phyloP scores from a whole-genome alignment of 2,329 filamentous ascomycete species.

The Fusarium mangiferae region DNA sequence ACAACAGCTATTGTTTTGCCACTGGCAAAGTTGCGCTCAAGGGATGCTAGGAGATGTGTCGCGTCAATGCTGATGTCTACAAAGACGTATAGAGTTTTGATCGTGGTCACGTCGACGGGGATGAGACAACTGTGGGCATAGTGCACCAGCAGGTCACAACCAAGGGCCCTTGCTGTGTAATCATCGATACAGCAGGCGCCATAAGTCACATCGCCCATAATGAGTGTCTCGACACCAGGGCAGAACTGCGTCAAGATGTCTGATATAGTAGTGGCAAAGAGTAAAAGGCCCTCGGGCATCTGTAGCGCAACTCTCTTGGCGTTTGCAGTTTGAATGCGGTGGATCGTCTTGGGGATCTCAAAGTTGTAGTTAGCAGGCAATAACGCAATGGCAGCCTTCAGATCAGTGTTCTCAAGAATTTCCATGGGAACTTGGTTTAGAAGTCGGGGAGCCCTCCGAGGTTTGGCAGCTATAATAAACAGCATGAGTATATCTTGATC shows the following conservation, averaged over 20 bases:
- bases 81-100: constrained; percentile 97
- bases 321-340: constrained; percentile 83
- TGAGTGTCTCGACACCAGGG: constrained; percentile 88
- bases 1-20: constrained; percentile 93
- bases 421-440: constrained; percentile 90
- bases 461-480: constrained; percentile 68
- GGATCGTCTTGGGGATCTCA: constrained; percentile 97
- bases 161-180: constrained; percentile 92
- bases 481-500: constrained; percentile 26
- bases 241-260: constrained; percentile 97
- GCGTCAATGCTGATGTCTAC: constrained; percentile 98
- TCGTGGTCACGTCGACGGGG: constrained; percentile 94
- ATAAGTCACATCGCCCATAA: constrained; percentile 99
- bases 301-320: constrained; percentile 92
- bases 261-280: constrained; percentile 97
- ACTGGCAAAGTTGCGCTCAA: constrained; percentile 86
- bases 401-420: constrained; percentile 84
- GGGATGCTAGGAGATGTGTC: constrained; percentile 82
- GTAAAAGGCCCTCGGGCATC: constrained; percentile 92
- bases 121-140: constrained; percentile 98
- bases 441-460: constrained; percentile 79
- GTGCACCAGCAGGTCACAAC: constrained; percentile 93
- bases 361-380: constrained; percentile 98
- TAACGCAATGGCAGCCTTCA: constrained; percentile 87
- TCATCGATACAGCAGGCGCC: constrained; percentile 99